Evolutionary conservation across 306 rosid species (phyloP).

Genomic region (Cucurbita pepo): DNA sequence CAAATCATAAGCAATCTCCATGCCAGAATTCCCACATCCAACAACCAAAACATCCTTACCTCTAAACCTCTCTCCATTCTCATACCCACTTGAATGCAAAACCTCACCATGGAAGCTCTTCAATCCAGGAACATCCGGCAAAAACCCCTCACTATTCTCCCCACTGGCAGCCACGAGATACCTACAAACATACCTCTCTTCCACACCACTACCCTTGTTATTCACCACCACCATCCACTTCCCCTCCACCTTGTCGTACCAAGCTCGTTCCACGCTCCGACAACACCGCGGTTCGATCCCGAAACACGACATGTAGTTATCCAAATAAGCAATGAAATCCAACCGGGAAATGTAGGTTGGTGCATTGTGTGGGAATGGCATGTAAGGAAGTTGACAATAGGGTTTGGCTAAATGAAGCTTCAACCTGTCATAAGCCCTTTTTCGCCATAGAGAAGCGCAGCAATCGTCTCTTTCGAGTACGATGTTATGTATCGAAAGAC

Average conservation of each 20-base stretch:
- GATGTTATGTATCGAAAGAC: slow-evolving; percentile 18
- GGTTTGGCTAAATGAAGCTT: slow-evolving; percentile 48
- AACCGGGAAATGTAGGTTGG: slow-evolving; percentile 28
- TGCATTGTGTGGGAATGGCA: slow-evolving; percentile 19
- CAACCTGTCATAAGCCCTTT: slow-evolving; percentile 43
- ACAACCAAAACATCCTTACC: slow-evolving; percentile 48
- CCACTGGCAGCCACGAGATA: slow-evolving; percentile 48
- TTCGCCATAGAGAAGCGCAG: slow-evolving; percentile 44
- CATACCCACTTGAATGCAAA: slow-evolving; percentile 33
- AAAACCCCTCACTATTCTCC: slow-evolving; percentile 29
- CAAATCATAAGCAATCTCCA: slow-evolving; percentile 63
- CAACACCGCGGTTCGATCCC: slow-evolving; percentile 9
- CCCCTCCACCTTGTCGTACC: neutral
- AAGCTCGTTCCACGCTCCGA: slow-evolving; percentile 18
- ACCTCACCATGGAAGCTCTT: slow-evolving; percentile 22
- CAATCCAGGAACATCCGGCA: slow-evolving; percentile 28
- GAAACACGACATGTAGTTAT: slow-evolving; percentile 18
- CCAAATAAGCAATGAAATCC: slow-evolving; percentile 32
- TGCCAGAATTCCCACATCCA: slow-evolving; percentile 61
- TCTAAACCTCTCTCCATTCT: slow-evolving; percentile 25
- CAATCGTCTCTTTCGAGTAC: slow-evolving; percentile 49
- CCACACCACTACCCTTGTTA: neutral
- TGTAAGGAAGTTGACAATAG: slow-evolving; percentile 41
- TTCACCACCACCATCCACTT: slow-evolving; percentile 27
- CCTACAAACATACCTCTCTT: slow-evolving; percentile 15